Percentiles rank a stretch among this genome's conserved stretches.
phyloP scores from a whole-genome alignment of 1,139 yeast genomes.

The Candida dubliniensis region DNA sequence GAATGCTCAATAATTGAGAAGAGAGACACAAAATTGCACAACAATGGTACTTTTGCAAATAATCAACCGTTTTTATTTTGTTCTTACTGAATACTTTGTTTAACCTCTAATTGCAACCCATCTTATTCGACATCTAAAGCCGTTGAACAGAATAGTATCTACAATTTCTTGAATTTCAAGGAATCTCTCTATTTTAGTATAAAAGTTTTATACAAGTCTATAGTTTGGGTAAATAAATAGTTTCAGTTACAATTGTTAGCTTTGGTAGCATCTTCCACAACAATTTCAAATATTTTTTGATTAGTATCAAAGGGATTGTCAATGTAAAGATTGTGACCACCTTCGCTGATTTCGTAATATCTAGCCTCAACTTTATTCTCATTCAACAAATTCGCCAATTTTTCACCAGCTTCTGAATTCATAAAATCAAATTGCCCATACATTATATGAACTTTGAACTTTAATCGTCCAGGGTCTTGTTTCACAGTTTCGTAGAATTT shows the following conservation, averaged over 20 bases:
- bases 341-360: slow-evolving; percentile 35
- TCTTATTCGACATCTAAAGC: too few species aligned
- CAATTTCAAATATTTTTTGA: slow-evolving; percentile 23
- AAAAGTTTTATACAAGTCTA: neutral
- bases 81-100: too few species aligned
- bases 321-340: slow-evolving; percentile 49
- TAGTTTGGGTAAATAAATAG: neutral
- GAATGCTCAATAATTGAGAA: too few species aligned
- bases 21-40: too few species aligned
- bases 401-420: slow-evolving; percentile 72
- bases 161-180: too few species aligned
- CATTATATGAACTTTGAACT: slow-evolving; percentile 54
- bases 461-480: slow-evolving; percentile 14
- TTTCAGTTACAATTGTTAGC: neutral
- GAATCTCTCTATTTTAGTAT: too few species aligned
- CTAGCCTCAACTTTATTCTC: slow-evolving; percentile 8
- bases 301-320: slow-evolving; percentile 60
- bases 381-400: slow-evolving; percentile 43
- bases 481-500: slow-evolving; percentile 41
- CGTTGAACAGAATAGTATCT: too few species aligned
- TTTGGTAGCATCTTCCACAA: slow-evolving; percentile 4
- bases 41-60: too few species aligned
- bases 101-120: too few species aligned
- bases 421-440: slow-evolving; percentile 89
- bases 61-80: too few species aligned